Evolutionary conservation across 2,329 filamentous ascomycete genomes (phyloP).

Genomic region (Alternaria gansuensis): DNA sequence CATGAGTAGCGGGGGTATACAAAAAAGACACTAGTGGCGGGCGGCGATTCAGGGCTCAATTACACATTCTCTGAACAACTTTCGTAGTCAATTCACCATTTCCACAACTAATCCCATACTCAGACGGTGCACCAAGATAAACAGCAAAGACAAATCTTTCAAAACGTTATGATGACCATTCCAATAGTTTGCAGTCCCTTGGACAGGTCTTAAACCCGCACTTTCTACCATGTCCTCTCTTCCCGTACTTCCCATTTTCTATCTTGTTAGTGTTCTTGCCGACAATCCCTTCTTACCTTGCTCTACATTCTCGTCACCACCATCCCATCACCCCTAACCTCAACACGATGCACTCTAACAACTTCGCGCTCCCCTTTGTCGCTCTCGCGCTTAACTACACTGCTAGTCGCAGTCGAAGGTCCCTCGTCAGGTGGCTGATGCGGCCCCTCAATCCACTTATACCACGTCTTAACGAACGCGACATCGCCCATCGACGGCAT

Average conservation of each 20-base stretch:
- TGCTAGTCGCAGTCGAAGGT: background rate
- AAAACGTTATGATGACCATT: background rate
- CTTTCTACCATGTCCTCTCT: background rate
- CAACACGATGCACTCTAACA: background rate
- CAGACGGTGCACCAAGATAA: background rate
- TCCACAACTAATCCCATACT: no score
- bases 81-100: no score
- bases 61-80: background rate
- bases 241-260: background rate
- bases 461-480: slow-evolving; percentile 10
- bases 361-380: background rate
- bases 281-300: no score
- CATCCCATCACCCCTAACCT: background rate
- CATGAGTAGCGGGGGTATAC: background rate
- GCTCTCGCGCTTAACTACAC: background rate
- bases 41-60: background rate
- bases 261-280: background rate
- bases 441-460: background rate
- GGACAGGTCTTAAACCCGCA: background rate
- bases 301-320: no score
- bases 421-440: background rate
- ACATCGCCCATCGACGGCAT: slow-evolving; percentile 8
- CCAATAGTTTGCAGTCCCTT: background rate
- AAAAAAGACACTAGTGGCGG: background rate
- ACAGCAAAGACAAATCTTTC: background rate